A percentile compares a stretch with the other conserved stretches of the same genome.
Evolutionary conservation across 164 flowering plant genomes (phyloP).

Genomic region (Piper betle): DNA sequence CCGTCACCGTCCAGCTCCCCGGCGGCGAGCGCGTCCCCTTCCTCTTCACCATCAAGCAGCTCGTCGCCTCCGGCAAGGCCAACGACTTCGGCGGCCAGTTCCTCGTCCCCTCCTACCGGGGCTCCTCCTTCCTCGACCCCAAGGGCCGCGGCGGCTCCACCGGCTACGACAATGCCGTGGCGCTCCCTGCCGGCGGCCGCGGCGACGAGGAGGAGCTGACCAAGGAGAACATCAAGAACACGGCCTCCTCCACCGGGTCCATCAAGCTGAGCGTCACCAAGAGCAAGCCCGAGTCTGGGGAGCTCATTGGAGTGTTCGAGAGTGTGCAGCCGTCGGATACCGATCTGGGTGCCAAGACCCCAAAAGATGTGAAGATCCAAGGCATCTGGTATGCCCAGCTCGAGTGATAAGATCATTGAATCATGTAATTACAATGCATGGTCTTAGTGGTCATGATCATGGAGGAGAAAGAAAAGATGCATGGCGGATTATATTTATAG

Average conservation of each 20-base stretch:
- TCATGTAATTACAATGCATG: not conserved
- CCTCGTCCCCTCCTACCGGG: slow-evolving; percentile 87
- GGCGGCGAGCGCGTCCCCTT: slow-evolving; percentile 96
- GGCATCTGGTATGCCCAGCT: slow-evolving; percentile 98
- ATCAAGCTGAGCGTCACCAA: slow-evolving; percentile 66
- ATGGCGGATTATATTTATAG: no score
- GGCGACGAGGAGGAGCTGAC: slow-evolving; percentile 93
- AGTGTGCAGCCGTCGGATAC: slow-evolving; percentile 94
- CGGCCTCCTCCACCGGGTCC: slow-evolving; percentile 52
- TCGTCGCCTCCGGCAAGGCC: slow-evolving; percentile 85
- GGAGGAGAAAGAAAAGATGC: no score
- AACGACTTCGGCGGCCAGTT: slow-evolving; percentile 64
- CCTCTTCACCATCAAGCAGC: slow-evolving; percentile 83
- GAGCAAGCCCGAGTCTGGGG: slow-evolving; percentile 86
- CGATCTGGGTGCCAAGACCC: slow-evolving; percentile 90
- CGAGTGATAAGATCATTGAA: slow-evolving; percentile 44
- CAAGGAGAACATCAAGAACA: slow-evolving; percentile 76
- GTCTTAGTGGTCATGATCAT: no score
- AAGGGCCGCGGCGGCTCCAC: slow-evolving; percentile 96
- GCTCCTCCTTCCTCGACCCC: slow-evolving; percentile 94
- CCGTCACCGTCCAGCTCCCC: slow-evolving; percentile 92
- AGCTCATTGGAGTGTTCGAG: slow-evolving; percentile 87
- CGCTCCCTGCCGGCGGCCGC: slow-evolving; percentile 94
- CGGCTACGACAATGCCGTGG: slow-evolving; percentile 89
- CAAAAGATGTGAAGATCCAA: slow-evolving; percentile 88